Percentiles rank a stretch among this genome's conserved stretches.
Evolutionary conservation across 2,329 filamentous ascomycete genomes (phyloP).

Genomic region (Neofusicoccum parvum): DNA sequence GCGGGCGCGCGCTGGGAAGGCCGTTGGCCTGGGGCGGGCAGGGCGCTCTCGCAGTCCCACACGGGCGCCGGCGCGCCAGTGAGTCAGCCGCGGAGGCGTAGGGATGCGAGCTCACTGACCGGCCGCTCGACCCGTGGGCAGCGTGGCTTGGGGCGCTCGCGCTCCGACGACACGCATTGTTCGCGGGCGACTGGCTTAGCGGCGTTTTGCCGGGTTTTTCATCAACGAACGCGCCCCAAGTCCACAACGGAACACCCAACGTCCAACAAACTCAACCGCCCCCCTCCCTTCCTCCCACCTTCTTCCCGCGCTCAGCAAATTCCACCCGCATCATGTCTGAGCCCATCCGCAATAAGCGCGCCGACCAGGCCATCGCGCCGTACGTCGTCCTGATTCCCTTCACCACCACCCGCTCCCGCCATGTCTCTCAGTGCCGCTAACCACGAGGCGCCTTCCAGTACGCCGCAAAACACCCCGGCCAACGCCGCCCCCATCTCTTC

Average conservation of each 20-base stretch:
- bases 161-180: slow-evolving; percentile 20
- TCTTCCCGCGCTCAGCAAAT: slow-evolving; percentile 30
- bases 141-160: slow-evolving; percentile 4
- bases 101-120: slow-evolving; percentile 14
- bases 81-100: slow-evolving; percentile 15
- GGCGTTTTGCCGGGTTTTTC: slow-evolving; percentile 11
- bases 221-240: slow-evolving; percentile 26
- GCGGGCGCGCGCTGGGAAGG: slow-evolving; percentile 4
- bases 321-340: slow-evolving; percentile 60
- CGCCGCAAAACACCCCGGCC: slow-evolving; percentile 96
- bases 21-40: slow-evolving; percentile 5
- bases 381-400: slow-evolving; percentile 47
- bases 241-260: slow-evolving; percentile 30
- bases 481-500: slow-evolving; percentile 97
- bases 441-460: slow-evolving; percentile 58
- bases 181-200: slow-evolving; percentile 16
- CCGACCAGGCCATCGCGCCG: slow-evolving; percentile 64
- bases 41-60: neutral
- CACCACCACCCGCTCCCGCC: neutral
- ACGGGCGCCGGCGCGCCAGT: neutral
- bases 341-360: slow-evolving; percentile 68
- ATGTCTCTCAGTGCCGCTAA: slow-evolving; percentile 23
- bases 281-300: slow-evolving; percentile 21
- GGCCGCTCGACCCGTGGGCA: slow-evolving; percentile 2
- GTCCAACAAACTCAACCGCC: slow-evolving; percentile 26